Evolutionary conservation across 306 rosid species (phyloP), one percentile per base, ranked within the genome.

Genomic region (Cyamopsis tetragonoloba): DNA sequence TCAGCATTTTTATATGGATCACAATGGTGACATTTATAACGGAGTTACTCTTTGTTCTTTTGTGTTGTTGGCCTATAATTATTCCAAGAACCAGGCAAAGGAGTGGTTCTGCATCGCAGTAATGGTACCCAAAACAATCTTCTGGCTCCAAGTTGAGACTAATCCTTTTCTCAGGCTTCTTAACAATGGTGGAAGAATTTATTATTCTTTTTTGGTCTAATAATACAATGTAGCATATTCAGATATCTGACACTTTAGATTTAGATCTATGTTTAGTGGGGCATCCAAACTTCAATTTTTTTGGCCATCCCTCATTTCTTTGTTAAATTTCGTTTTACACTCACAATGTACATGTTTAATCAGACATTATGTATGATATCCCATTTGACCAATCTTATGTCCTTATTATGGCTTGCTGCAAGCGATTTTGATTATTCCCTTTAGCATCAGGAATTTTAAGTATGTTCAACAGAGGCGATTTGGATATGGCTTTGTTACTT

Each of bases 51-150:
- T 76, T 82, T 75, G 51, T 77, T 44, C 79, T 90, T 37, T 71
- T 88, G 42, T 90, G 91, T 67, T 93, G 97, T 66, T 80, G 87
- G 66, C 86, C 90, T 24, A 57, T 88, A 47, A 66, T 86, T 68
- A 72, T 93, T 64, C 92, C 89, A 10, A 83, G 77, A 79, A 60
- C 76, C 31, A 77, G 90, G 66, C 79, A 74, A 72, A 76, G 87
- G 68, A 75, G 57, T 66, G 72, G 62, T 68, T 49, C 85, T 75
- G 53, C 67, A n/a, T 68, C 14, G 70, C 39, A 41, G 23, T 61
- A 56, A 50, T n/a, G 51, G 62, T 56, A 17, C 48, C 64, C 62
- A 20, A 50, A 76, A 68, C 71, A 57, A 64, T 57, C 68, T 7
- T 39, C 68, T 41, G 0, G 72, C 56, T 19, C 61, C 35, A 49